A percentile compares a stretch with the other conserved stretches of the same genome.
Conservation (phyloP, 805 yeast species). For the Pichia nanzhaoensis region DNA sequence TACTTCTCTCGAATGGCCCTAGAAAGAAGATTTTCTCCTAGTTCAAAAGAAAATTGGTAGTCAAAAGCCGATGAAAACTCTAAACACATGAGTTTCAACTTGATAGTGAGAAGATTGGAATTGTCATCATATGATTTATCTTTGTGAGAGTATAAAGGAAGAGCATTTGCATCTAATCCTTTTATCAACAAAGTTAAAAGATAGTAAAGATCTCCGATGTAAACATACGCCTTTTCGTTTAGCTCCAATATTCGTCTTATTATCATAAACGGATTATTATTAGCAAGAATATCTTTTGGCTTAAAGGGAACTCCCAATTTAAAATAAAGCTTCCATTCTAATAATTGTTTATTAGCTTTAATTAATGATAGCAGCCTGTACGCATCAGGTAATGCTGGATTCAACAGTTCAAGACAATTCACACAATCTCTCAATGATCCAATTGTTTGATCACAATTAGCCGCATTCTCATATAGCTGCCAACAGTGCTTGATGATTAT, state of each 20-base stretch:
- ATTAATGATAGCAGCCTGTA: conserved; percentile 17
- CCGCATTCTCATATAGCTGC: conserved; percentile 25
- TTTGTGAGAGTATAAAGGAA: conserved; percentile 7
- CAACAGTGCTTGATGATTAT: conserved; percentile 19
- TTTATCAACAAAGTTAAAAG: conserved; percentile 36
- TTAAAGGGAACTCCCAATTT: conserved; percentile 26
- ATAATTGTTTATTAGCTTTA: conserved; percentile 18
- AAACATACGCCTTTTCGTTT: conserved; percentile 44
- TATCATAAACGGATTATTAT: conserved; percentile 22
- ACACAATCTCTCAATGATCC: conserved; percentile 24
- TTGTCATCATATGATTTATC: conserved; percentile 10
- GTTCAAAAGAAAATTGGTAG: conserved; percentile 49
- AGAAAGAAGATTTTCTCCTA: conserved; percentile 35
- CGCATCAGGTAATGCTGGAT: conserved; percentile 1
- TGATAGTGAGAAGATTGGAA: conserved; percentile 22
- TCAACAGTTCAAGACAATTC: conserved; percentile 18
- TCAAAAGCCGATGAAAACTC: conserved; percentile 62
- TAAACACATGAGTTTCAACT: conserved; percentile 41
- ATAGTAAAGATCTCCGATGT: conserved; percentile 35
- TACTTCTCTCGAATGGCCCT: conserved; percentile 12
- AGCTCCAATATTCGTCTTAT: conserved; percentile 39
- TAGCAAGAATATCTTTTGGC: conserved; percentile 22
- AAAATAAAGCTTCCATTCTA: conserved; percentile 27
- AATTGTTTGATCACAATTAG: conserved; percentile 23
- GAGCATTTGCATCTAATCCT: conserved; percentile 30